Base-by-base conservation (phyloP, 805 yeast genomes). In the Metschnikowia henanensis region DNA sequence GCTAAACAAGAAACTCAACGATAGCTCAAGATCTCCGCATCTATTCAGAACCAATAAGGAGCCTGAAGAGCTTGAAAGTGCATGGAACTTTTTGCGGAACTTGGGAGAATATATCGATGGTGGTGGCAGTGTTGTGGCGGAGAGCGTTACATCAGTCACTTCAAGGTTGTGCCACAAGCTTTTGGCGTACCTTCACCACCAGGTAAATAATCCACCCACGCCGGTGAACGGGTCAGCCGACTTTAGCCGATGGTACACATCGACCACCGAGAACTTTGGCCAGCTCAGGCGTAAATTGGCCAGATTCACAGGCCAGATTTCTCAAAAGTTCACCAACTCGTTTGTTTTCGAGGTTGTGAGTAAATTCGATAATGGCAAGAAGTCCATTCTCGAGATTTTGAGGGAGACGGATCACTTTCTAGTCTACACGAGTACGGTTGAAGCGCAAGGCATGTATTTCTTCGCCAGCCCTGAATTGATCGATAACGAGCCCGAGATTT, bases 1-100 rank as follows among this genome's bases (percentile, higher is more conserved):
- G 37, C 65, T 92, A 25, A 84, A 86, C 55, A 76, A 83, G 55
- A 94, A 92, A 61, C 73, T 91, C 38, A 68, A 89, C 37, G 95
- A 89, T 53, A 80, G 90, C 46, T 82, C 90, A 0, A 77, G 79
- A 44, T 73, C 79, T 3, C 70, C 73, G 4, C 70, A 72, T 31
- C 77, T 84, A 12, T 87, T 87, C 66, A 77, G 90, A 53, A 86
- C 95, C 0, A 88, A 87, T 63, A 88, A 88, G 57, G 97, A 88
- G 56, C 91, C 96, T 1, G 99, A 92, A 53, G 90, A 86, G 58
- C 69, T 94, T 37, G 95, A 89, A 56, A 79, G 75, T 41, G 87
- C 87, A 34, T 94, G 96, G 91, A 74, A 76, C 23, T 82, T 84
- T 53, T 70, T 94, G 51, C 86, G 79, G 53, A 81, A 82, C 53